Evolutionary conservation across 805 yeast species (phyloP).

Genomic region (Ogataea salicorniae): DNA sequence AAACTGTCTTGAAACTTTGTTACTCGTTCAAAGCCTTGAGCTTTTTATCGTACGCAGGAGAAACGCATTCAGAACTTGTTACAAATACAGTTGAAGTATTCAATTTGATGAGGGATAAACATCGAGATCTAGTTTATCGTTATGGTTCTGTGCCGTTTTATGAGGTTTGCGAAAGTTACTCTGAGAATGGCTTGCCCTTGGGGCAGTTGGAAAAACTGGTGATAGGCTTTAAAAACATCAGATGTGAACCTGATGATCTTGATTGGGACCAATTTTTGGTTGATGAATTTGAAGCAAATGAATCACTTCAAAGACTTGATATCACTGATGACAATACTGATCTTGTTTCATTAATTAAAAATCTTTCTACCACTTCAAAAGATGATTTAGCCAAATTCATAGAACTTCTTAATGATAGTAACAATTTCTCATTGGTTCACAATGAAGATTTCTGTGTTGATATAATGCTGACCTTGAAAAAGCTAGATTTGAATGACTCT

Average conservation of each 20-base stretch:
- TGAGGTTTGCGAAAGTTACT: conserved; percentile 5
- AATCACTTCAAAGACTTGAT: neutral
- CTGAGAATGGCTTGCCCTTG: neutral
- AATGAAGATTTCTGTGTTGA: neutral
- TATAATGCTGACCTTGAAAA: neutral
- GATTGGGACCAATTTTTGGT: conserved; percentile 2
- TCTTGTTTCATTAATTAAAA: neutral
- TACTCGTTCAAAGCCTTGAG: conserved; percentile 6
- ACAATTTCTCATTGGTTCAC: neutral
- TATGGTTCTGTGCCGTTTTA: conserved; percentile 8
- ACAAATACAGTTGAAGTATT: conserved; percentile 5
- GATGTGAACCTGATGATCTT: neutral
- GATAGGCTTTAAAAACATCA: neutral
- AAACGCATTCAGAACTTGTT: conserved; percentile 4
- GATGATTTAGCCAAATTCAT: neutral
- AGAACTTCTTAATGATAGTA: neutral
- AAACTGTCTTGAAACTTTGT: conserved; percentile 6
- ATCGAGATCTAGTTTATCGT: conserved; percentile 7
- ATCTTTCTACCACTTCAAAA: neutral
- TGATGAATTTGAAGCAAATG: neutral
- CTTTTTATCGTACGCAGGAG: conserved; percentile 1
- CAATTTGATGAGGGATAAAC: conserved; percentile 2
- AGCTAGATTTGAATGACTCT: neutral
- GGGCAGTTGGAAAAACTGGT: neutral
- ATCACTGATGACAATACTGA: neutral